Conservation (phyloP, 768 basidiomycete genomes). For the Clavulina sp. region DNA sequence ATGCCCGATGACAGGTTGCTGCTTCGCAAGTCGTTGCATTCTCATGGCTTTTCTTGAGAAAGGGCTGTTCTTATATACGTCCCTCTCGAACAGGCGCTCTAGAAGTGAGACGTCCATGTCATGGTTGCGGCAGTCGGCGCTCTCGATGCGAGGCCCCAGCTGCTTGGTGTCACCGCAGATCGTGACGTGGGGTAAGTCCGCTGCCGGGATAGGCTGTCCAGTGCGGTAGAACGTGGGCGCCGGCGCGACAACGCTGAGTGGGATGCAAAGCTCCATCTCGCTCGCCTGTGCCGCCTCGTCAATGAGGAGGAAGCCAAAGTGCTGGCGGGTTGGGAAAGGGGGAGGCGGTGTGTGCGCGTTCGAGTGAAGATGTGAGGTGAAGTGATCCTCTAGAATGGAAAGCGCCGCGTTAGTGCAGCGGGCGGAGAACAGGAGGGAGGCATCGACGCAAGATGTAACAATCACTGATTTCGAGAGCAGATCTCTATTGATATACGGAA, state of each 20-base stretch:
- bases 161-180: slow-evolving; percentile 58
- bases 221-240: background rate
- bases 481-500: background rate
- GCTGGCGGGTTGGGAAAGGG: background rate
- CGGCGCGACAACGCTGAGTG: background rate
- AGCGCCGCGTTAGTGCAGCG: background rate
- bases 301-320: slow-evolving; percentile 8
- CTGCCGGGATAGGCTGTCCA: background rate
- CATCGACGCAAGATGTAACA: background rate
- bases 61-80: slow-evolving; percentile 12
- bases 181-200: slow-evolving; percentile 28
- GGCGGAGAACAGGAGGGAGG: background rate
- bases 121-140: slow-evolving; percentile 35
- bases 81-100: slow-evolving; percentile 38
- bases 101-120: slow-evolving; percentile 44
- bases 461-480: background rate
- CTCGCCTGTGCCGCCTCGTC: slow-evolving; percentile 10
- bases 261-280: slow-evolving; percentile 7
- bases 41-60: background rate
- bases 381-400: background rate
- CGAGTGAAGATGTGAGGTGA: background rate
- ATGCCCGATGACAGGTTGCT: too few species aligned
- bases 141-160: slow-evolving; percentile 49
- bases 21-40: too few species aligned
- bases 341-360: too few species aligned